These are phyloP conservation scores for Fistulina hepatica DNA, from an alignment of 1,284 basidiomycete species.

Conservation along the genomic window DNA sequence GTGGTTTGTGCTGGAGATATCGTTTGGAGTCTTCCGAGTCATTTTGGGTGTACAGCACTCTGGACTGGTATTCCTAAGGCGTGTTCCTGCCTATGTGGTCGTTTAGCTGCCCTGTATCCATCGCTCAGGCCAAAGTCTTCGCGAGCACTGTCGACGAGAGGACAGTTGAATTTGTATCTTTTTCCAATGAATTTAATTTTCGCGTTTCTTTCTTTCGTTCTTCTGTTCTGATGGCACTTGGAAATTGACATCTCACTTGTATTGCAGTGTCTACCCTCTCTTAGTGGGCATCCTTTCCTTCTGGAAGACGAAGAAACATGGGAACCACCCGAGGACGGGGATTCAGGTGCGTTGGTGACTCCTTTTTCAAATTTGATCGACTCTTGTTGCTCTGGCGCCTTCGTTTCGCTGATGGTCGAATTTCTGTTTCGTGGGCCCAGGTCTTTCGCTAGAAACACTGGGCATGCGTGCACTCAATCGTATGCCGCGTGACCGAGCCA, in stretches of 20 bases:
- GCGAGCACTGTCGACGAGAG: too few species aligned
- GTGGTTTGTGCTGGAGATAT: too few species aligned
- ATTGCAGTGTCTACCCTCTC: conserved; percentile 41
- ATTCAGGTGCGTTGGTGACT: conserved; percentile 41
- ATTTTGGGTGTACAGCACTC: too few species aligned
- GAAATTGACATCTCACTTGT: too few species aligned
- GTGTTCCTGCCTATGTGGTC: too few species aligned
- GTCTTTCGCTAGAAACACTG: conserved; percentile 65
- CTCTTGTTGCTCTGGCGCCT: conserved; percentile 8
- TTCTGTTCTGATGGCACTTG: conserved; percentile 5
- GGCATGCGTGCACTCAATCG: conserved; percentile 63
- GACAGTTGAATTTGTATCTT: background rate
- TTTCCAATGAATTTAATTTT: conserved; percentile 4
- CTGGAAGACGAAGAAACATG: conserved; percentile 73
- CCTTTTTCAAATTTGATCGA: conserved; percentile 4
- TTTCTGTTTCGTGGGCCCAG: too few species aligned
- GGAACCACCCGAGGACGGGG: conserved; percentile 72
- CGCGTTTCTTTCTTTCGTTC: conserved; percentile 9
- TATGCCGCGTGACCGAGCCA: conserved; percentile 62
- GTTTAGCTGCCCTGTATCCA: too few species aligned
- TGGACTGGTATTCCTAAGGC: too few species aligned
- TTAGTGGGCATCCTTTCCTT: conserved; percentile 44
- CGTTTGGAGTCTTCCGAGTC: too few species aligned
- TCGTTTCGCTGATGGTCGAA: conserved; percentile 10
- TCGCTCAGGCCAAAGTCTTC: too few species aligned